Evolutionary conservation across 805 yeast species (phyloP).

Genomic region (Metschnikowia arizonensis): DNA sequence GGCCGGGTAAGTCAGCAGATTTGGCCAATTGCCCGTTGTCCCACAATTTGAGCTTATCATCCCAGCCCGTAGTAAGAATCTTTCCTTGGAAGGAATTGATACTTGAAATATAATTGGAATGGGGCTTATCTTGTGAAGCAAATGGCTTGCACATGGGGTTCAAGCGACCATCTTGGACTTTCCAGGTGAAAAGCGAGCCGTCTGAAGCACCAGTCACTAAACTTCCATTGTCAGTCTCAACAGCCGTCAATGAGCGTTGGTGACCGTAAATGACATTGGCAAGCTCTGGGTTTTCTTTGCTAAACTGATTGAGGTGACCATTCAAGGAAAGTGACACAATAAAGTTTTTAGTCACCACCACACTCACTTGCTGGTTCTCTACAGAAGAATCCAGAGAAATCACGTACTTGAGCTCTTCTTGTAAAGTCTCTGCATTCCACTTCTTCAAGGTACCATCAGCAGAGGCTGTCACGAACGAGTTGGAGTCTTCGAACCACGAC

Average conservation of each 20-base stretch:
- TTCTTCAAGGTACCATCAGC: constrained; percentile 75
- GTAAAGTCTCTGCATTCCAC: constrained; percentile 47
- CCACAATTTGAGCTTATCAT: constrained; percentile 59
- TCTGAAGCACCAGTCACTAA: constrained; percentile 74
- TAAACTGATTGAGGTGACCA: constrained; percentile 67
- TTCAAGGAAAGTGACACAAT: constrained; percentile 64
- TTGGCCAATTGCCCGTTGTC: constrained; percentile 14
- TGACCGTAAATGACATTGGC: constrained; percentile 63
- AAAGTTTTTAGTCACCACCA: constrained; percentile 57
- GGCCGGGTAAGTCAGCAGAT: constrained; percentile 21
- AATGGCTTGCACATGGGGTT: constrained; percentile 33
- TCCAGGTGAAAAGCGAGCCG: constrained; percentile 70
- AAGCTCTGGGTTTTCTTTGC: constrained; percentile 27
- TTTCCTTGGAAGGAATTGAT: constrained; percentile 29
- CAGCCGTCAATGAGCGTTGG: constrained; percentile 73
- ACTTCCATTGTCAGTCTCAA: constrained; percentile 27
- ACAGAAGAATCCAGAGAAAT: constrained; percentile 30
- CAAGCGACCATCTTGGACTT: constrained; percentile 18
- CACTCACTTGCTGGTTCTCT: constrained; percentile 75
- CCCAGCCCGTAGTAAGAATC: constrained; percentile 76
- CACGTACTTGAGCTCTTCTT: constrained; percentile 47
- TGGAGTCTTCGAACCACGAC: constrained; percentile 58
- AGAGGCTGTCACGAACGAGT: constrained; percentile 68
- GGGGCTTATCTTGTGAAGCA: constrained; percentile 37
- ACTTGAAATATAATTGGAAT: constrained; percentile 64